Percentiles rank a stretch among this genome's conserved stretches.
Evolutionary conservation across 306 rosid species (phyloP).

Genomic region (Cicer chorassanicum): DNA sequence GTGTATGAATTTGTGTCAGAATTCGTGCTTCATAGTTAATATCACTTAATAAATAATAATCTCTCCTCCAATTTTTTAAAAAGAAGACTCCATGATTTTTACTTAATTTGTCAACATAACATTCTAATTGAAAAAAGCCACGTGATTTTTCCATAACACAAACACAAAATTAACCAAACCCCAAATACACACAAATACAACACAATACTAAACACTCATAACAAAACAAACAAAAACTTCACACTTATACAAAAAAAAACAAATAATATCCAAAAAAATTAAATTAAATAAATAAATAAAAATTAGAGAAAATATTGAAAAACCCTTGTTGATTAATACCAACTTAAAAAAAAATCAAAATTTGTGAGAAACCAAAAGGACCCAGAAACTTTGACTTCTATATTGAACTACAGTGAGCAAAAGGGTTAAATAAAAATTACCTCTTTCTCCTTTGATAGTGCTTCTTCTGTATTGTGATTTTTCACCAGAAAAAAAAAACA

Average conservation of each 20-base stretch:
- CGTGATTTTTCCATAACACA: conserved; percentile 5
- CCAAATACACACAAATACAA: conserved; percentile 9
- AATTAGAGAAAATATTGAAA: conserved; percentile 28
- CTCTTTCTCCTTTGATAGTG: conserved; percentile 47
- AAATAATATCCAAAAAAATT: conserved; percentile 5
- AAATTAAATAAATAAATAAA: neutral
- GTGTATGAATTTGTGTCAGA: too few relatives aligned
- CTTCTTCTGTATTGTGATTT: conserved; percentile 40
- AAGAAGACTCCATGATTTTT: neutral
- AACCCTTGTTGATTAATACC: conserved; percentile 21
- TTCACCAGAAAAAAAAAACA: conserved; percentile 35
- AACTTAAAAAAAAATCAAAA: conserved; percentile 17
- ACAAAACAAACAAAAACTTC: conserved; percentile 30
- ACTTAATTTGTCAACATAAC: neutral
- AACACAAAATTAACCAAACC: conserved; percentile 48
- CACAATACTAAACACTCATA: conserved; percentile 28
- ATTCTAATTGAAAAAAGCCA: conserved; percentile 19
- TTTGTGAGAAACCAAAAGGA: conserved; percentile 26
- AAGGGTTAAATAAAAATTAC: conserved; percentile 45
- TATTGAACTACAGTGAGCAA: conserved; percentile 45
- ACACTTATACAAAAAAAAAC: conserved; percentile 38
- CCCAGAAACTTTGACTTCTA: conserved; percentile 59
- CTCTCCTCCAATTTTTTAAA: too few relatives aligned
- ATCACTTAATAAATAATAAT: too few relatives aligned
- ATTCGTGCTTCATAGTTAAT: too few relatives aligned